phyloP scores from a whole-genome alignment of 2,329 filamentous ascomycete genomes.

The Phaeosphaeria sp. region DNA sequence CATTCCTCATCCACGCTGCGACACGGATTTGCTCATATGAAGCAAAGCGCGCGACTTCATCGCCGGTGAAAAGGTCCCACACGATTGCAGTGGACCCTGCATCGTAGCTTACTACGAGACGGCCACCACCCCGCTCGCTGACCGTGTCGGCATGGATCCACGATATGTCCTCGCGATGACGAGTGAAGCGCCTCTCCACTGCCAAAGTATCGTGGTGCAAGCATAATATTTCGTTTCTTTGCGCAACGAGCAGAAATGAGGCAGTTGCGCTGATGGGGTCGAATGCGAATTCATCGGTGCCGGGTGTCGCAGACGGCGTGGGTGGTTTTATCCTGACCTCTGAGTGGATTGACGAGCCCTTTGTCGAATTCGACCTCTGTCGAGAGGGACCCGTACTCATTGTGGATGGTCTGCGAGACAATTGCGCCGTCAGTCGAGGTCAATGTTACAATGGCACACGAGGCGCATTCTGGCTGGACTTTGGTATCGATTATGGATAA shows the following conservation, averaged over 20 bases:
- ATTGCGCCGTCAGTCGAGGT: constrained; percentile 39
- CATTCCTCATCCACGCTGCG: constrained; percentile 95
- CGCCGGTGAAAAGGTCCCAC: constrained; percentile 93
- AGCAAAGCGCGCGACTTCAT: constrained; percentile 88
- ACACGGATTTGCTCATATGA: constrained; percentile 87
- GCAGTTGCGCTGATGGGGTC: constrained; percentile 91
- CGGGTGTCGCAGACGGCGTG: constrained; percentile 53
- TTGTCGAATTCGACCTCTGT: constrained; percentile 50
- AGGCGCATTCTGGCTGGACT: constrained; percentile 40
- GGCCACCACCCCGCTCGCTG: constrained; percentile 83
- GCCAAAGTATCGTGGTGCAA: constrained; percentile 91
- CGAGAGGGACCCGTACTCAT: constrained; percentile 55
- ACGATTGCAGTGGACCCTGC: constrained; percentile 89
- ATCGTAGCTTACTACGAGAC: constrained; percentile 93
- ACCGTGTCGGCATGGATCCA: constrained; percentile 89
- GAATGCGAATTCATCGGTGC: constrained; percentile 64
- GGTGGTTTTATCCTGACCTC: constrained; percentile 49
- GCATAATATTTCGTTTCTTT: constrained; percentile 82
- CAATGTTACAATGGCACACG: constrained; percentile 26
- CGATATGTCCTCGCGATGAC: constrained; percentile 82
- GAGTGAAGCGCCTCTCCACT: constrained; percentile 84
- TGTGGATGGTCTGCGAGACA: constrained; percentile 35
- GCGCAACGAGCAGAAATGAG: constrained; percentile 86
- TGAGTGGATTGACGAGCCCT: constrained; percentile 44
- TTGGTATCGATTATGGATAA: constrained; percentile 35